Evolutionary conservation across 2,329 filamentous ascomycete genomes (phyloP), one percentile per base, ranked within the genome.

Genomic region (Trichoderma guizhouense): DNA sequence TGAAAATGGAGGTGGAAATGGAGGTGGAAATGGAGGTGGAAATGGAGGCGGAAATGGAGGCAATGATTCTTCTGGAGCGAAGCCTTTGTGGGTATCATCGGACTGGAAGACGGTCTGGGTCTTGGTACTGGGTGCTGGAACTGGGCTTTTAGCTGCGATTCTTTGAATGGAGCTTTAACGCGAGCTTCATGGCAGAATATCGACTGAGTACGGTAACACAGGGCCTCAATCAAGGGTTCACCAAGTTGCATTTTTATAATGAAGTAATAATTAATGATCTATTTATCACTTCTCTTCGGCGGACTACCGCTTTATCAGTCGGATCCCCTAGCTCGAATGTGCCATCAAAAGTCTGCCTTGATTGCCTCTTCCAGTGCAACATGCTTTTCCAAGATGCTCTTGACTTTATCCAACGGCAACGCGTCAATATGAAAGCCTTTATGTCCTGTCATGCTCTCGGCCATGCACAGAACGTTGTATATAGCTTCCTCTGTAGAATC

Each of bases 401-500:
- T 85, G 1, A 87, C 79, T 72, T 78, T 79, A 9, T 84, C 82
- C 64, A 87, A 77, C 18, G 86, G 84, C 62, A 88, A 77, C 0
- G 84, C 87, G 62, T 88, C 84, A 1, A 89, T 80, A 30, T 77
- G 85, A 8, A 81, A 78, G 1, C 85, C 87, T 64, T 84, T 81
- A 72, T 85, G 83, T 0, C 89, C 89, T 1, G 83, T 84, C 82
- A 90, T 87, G 0, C 86, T 87, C 75, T 89, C 86, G 1, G 89
- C 88, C 82, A 87, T 90, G 73, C 85, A 90, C 9, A 92, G 79
- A 0, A 86, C 85, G 77, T 92, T 92, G 73, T 90, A 87, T 69
- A 92, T 90, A 1, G 89, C 86, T 79, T 92, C 90, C 76, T 92
- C 89, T 0, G 88, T 88, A 0, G 86, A 87, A 76, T 92, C 90